Evolutionary conservation across 2,329 filamentous ascomycete genomes (phyloP), one percentile per base, ranked within the genome.

Genomic region (Domatiomyces catenatus): DNA sequence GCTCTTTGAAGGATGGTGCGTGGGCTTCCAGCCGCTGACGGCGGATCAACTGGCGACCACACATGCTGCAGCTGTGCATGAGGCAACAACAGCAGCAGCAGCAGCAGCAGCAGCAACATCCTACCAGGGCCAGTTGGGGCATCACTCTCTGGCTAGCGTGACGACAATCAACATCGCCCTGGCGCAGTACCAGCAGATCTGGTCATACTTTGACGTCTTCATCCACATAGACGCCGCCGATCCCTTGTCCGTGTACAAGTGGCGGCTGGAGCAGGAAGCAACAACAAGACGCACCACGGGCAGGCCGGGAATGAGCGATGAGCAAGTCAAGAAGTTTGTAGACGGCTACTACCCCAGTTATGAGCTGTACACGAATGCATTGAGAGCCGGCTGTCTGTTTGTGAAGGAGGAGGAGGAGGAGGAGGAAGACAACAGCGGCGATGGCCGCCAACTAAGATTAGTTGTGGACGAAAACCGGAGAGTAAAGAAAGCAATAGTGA

Each of bases 1-100:
- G 19, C 77, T 94, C 48, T 81, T 94, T 56, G 88, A 95, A 66
- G 88, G 89, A 17, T 94, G 88, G 89, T 92, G 84, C 64, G 80
- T 94, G 10, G 89, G 87, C 2, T 94, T 94, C 68, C 79, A 81
- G 5, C 66, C 83, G 0, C 66, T 89, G 10, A 59, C 68, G n/a
- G 71, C 75, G 4, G 64, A 77, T 3, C 71, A 73, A 24, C 64
- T 79, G 2, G 73, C 73, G 58, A 69, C 71, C 62, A 75, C 73
- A 54, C 77, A 77, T 64, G 67, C 70, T 48, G 67, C 67, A 26
- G 75, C 75, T 3, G 67, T 68, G 63, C 65, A 77, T 64, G 63
- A 77, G 64, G 47, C 56, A 4, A 50, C 42, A 5, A 43, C 53
- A n/a, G n/a, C n/a, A n/a, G n/a, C n/a, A n/a, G 8, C 22, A 49